Conservation (phyloP, 2,329 filamentous ascomycete species). For the Aspergillus udagawae region DNA sequence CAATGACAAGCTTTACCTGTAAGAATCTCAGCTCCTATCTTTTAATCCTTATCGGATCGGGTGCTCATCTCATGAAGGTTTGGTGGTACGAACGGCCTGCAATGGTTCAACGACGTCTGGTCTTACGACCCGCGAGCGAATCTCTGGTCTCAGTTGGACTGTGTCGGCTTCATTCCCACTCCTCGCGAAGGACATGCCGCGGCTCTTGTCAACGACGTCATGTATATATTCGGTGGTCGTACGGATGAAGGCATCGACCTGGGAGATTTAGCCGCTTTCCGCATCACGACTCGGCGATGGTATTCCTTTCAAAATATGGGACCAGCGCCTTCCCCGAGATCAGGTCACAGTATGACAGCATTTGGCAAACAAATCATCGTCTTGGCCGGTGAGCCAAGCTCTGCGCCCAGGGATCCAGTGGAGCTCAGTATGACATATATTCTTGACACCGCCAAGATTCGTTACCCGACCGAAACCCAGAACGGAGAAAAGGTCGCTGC, state of each 20-base stretch:
- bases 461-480: slow-evolving; percentile 77
- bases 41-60: not conserved
- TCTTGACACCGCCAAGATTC: slow-evolving; percentile 90
- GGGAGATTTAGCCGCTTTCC: slow-evolving; percentile 85
- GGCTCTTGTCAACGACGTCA: slow-evolving; percentile 90
- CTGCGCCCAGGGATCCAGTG: slow-evolving; percentile 71
- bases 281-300: slow-evolving; percentile 81
- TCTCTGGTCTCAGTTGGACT: slow-evolving; percentile 83
- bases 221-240: slow-evolving; percentile 97
- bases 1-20: slow-evolving; percentile 92
- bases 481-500: slow-evolving; percentile 34
- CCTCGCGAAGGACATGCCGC: slow-evolving; percentile 93
- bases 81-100: slow-evolving; percentile 89
- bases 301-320: slow-evolving; percentile 99
- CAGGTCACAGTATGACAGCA: slow-evolving; percentile 96
- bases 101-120: slow-evolving; percentile 99
- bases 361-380: slow-evolving; percentile 91
- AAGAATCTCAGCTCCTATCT: slow-evolving; percentile 39
- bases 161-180: slow-evolving; percentile 94
- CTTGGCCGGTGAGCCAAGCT: slow-evolving; percentile 89
- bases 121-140: slow-evolving; percentile 83
- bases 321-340: slow-evolving; percentile 85
- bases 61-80: slow-evolving; percentile 57
- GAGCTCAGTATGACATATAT: slow-evolving; percentile 89
- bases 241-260: slow-evolving; percentile 90